Percentiles rank a stretch among this genome's conserved stretches.
phyloP scores from a whole-genome alignment of 164 flowering plant genomes.

The Macadamia tetraphylla region DNA sequence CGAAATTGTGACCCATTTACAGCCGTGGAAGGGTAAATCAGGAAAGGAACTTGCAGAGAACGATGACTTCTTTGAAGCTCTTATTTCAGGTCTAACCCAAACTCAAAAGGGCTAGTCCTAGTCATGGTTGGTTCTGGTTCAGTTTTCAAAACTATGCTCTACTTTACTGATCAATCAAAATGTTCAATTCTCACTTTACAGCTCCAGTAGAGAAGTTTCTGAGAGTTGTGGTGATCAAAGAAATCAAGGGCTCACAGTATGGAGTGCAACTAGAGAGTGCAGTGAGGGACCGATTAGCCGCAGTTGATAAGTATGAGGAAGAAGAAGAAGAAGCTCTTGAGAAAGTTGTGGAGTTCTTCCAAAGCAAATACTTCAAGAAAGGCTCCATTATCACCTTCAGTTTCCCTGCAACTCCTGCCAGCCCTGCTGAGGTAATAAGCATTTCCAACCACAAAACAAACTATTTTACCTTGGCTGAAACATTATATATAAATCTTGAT shows the following conservation, averaged over 20 bases:
- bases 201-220: constrained; percentile 71
- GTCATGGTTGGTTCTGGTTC: too few relatives aligned
- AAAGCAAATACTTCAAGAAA: constrained; percentile 67
- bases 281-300: constrained; percentile 82
- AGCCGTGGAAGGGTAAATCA: constrained; percentile 72
- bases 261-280: constrained; percentile 82
- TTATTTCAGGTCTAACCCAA: constrained; percentile 44
- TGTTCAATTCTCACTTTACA: constrained; percentile 17
- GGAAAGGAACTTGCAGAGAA: constrained; percentile 48
- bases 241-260: constrained; percentile 90
- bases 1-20: constrained; percentile 46
- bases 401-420: constrained; percentile 45
- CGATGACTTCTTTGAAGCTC: constrained; percentile 74
- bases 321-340: constrained; percentile 83
- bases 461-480: too few relatives aligned
- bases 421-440: constrained; percentile 58
- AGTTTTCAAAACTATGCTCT: too few relatives aligned
- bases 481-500: too few relatives aligned
- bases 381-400: constrained; percentile 50
- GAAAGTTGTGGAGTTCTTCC: constrained; percentile 65
- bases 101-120: too few relatives aligned
- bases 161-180: background rate
- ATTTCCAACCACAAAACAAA: background rate
- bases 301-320: constrained; percentile 75
- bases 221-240: constrained; percentile 86